phyloP scores from a whole-genome alignment of 2,329 filamentous ascomycete species.

The Stemphylium beticola region DNA sequence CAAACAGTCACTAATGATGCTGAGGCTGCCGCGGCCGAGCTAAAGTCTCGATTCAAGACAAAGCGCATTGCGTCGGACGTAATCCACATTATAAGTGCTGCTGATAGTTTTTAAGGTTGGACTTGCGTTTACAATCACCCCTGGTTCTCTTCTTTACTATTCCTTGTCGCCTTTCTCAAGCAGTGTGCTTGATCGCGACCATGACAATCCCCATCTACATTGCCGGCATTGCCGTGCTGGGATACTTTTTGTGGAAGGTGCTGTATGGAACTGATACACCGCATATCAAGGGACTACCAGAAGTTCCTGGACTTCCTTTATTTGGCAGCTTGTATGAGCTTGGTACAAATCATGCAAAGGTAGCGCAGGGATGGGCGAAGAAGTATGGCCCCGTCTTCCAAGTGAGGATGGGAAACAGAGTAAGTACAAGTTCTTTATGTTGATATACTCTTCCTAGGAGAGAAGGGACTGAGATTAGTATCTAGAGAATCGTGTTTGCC shows the following conservation, averaged over 20 bases:
- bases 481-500: conserved; percentile 73
- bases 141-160: not conserved
- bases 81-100: conserved; percentile 13
- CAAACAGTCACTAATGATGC: conserved; percentile 10
- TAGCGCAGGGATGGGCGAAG: conserved; percentile 55
- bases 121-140: not conserved
- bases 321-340: conserved; percentile 56
- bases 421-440: conserved; percentile 37
- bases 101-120: not conserved
- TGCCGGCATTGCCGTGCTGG: conserved; percentile 50
- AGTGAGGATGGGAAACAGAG: conserved; percentile 68
- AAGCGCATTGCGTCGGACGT: not conserved
- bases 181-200: conserved; percentile 2
- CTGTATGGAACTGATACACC: conserved; percentile 56
- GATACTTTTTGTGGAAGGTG: conserved; percentile 50
- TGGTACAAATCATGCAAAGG: conserved; percentile 55
- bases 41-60: not conserved
- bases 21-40: conserved; percentile 1
- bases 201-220: conserved; percentile 52
- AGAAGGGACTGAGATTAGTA: conserved; percentile 1
- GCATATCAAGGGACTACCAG: conserved; percentile 57
- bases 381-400: conserved; percentile 60
- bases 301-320: conserved; percentile 55
- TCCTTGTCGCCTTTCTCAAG: not conserved
- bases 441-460: not conserved